phyloP scores from a whole-genome alignment of 1,284 basidiomycete genomes.

The Pascua sp. region DNA sequence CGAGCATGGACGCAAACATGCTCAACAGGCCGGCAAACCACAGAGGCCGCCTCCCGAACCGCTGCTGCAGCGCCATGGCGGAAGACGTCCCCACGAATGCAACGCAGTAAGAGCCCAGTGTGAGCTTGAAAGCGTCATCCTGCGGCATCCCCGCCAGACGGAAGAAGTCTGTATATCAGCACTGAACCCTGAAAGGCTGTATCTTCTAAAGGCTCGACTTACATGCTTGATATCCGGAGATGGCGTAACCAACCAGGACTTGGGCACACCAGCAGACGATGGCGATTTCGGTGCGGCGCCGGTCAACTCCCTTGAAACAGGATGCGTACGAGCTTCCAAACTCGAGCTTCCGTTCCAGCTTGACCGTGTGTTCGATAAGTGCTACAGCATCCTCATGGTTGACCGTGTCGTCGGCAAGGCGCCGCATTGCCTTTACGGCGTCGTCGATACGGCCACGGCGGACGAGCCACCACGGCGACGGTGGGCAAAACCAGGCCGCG shows the following conservation, averaged over 20 bases:
- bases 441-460: slow-evolving; percentile 28
- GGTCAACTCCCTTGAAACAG: slow-evolving; percentile 46
- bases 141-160: slow-evolving; percentile 1
- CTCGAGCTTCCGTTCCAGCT: slow-evolving; percentile 21
- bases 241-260: neutral
- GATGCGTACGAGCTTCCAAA: slow-evolving; percentile 41
- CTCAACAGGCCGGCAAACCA: slow-evolving; percentile 49
- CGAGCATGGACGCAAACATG: slow-evolving; percentile 47
- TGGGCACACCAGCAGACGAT: slow-evolving; percentile 4
- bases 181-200: no score
- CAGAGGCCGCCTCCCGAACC: slow-evolving; percentile 44
- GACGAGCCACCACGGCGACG: slow-evolving; percentile 37
- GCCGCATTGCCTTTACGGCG: slow-evolving; percentile 19
- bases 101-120: slow-evolving; percentile 5
- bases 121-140: slow-evolving; percentile 3
- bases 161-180: no score
- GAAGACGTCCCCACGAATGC: neutral
- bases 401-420: slow-evolving; percentile 18
- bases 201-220: no score
- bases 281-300: slow-evolving; percentile 44
- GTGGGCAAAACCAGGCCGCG: slow-evolving; percentile 21
- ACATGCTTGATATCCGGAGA: neutral
- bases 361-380: slow-evolving; percentile 47
- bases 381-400: slow-evolving; percentile 27
- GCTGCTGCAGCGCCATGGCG: slow-evolving; percentile 4